Percentiles rank a stretch among this genome's conserved stretches.
Conservation (phyloP, 768 basidiomycete species). For the Collybia sordida region DNA sequence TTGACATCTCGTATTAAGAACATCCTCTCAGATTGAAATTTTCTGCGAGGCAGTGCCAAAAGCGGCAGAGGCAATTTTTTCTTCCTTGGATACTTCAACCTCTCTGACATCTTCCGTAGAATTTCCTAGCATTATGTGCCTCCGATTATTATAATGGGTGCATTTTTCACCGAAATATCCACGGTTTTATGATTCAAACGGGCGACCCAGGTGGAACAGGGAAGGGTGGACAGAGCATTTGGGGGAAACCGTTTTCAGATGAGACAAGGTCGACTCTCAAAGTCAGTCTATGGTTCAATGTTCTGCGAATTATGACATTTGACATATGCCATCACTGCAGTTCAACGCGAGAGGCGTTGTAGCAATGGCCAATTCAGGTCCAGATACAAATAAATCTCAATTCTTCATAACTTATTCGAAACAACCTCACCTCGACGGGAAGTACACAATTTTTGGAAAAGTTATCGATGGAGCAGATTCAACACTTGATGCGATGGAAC, state of each 20-base stretch:
- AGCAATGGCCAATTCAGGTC: constrained; percentile 97
- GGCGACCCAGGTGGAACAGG: constrained; percentile 89
- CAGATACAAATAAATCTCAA: constrained; percentile 90
- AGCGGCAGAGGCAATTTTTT: constrained; percentile 74
- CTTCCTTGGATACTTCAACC: constrained; percentile 4
- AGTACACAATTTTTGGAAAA: constrained; percentile 93
- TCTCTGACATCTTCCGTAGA: constrained; percentile 46
- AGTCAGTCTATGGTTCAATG: constrained; percentile 40
- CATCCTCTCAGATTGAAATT: constrained; percentile 72
- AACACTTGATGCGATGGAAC: constrained; percentile 92
- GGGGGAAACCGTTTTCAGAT: constrained; percentile 90
- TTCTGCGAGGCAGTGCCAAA: constrained; percentile 98
- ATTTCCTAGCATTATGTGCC: constrained; percentile 93
- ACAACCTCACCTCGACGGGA: constrained; percentile 91
- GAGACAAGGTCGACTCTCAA: constrained; percentile 94
- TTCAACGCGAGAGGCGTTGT: constrained; percentile 94
- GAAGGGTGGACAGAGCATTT: constrained; percentile 96
- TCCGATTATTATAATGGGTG: constrained; percentile 83
- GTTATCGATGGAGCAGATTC: constrained; percentile 99
- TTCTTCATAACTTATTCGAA: constrained; percentile 92
- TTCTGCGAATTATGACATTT: constrained; percentile 14
- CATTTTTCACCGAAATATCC: constrained; percentile 93
- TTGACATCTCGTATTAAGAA: not conserved
- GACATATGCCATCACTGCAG: constrained; percentile 40
- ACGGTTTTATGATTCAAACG: constrained; percentile 93